Percentiles rank a stretch among this genome's conserved stretches.
Conservation (phyloP, 306 rosid genomes). For the Begonia fuchsioides region DNA sequence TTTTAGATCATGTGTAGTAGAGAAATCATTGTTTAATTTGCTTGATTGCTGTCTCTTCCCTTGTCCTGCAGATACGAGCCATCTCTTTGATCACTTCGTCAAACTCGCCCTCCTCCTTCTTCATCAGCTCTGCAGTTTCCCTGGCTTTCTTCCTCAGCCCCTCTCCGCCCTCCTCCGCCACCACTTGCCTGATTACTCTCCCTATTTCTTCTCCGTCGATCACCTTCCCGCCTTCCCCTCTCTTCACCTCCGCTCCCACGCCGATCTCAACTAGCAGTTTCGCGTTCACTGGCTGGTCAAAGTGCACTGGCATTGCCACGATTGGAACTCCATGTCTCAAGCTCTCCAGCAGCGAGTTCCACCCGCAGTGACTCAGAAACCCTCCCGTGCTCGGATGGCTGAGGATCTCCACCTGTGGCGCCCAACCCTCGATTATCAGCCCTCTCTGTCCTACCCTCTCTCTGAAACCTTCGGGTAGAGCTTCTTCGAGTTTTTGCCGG, state of each 20-base stretch:
- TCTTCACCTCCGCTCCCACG: slow-evolving; percentile 11
- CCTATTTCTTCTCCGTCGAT: slow-evolving; percentile 2
- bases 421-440: slow-evolving; percentile 11
- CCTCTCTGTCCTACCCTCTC: slow-evolving; percentile 8
- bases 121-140: slow-evolving; percentile 1
- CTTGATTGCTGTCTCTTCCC: too few relatives aligned
- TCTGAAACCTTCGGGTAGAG: slow-evolving; percentile 8
- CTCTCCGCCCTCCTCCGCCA: slow-evolving; percentile 4
- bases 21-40: too few relatives aligned
- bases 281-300: slow-evolving; percentile 16
- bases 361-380: slow-evolving; percentile 25
- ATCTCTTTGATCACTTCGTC: slow-evolving; percentile 4
- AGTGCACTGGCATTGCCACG: slow-evolving; percentile 11
- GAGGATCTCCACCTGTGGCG: slow-evolving; percentile 14
- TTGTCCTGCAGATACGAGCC: too few relatives aligned
- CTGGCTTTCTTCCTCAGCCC: slow-evolving; percentile 2
- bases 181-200: slow-evolving; percentile 7
- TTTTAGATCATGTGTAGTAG: too few relatives aligned
- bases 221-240: slow-evolving; percentile 1
- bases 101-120: slow-evolving; percentile 2
- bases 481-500: not conserved
- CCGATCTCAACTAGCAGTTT: slow-evolving; percentile 8
- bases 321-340: slow-evolving; percentile 14
- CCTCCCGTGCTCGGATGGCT: slow-evolving; percentile 12
- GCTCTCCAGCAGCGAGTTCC: slow-evolving; percentile 23